phyloP scores from a whole-genome alignment of 225 moss, liverwort and hornwort species.

The Marchantia paleacea region DNA sequence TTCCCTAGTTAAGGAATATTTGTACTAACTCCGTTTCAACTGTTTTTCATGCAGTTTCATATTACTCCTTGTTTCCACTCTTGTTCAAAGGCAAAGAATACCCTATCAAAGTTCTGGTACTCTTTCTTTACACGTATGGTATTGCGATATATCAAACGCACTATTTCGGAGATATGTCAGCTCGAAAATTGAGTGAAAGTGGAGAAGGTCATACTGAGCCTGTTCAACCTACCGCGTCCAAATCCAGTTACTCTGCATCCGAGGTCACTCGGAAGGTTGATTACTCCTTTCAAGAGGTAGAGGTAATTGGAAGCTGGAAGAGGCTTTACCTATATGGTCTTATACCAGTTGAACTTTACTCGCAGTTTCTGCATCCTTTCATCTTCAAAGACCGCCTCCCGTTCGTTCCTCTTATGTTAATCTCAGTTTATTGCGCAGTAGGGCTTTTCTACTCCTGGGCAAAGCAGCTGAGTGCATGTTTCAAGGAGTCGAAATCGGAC shows the following conservation, averaged over 20 bases:
- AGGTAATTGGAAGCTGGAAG: conserved; percentile 29
- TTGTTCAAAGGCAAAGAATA: conserved; percentile 74
- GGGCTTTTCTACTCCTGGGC: conserved; percentile 69
- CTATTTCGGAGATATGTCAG: conserved; percentile 16
- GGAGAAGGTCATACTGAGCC: conserved; percentile 5
- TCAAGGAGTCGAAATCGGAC: background rate
- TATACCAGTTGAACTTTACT: conserved; percentile 60
- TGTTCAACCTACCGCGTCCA: background rate
- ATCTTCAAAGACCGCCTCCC: conserved; percentile 57
- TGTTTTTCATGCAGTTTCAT: conserved; percentile 57
- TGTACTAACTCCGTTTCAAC: background rate
- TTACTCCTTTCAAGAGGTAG: background rate
- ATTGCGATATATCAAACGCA: conserved; percentile 33
- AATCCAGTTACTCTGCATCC: background rate
- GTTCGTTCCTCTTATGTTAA: conserved; percentile 73
- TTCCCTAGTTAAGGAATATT: too few relatives aligned
- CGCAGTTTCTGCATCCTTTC: conserved; percentile 55
- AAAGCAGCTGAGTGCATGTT: conserved; percentile 24
- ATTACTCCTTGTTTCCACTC: conserved; percentile 86
- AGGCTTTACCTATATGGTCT: conserved; percentile 58
- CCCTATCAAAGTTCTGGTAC: conserved; percentile 72
- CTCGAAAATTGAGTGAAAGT: background rate
- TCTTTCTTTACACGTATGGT: conserved; percentile 55
- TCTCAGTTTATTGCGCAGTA: conserved; percentile 73
- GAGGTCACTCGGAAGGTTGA: background rate